These are phyloP conservation scores for Coemansia sp. DNA, from an alignment of 371 early-diverging fungal species.

Conservation along the genomic window DNA sequence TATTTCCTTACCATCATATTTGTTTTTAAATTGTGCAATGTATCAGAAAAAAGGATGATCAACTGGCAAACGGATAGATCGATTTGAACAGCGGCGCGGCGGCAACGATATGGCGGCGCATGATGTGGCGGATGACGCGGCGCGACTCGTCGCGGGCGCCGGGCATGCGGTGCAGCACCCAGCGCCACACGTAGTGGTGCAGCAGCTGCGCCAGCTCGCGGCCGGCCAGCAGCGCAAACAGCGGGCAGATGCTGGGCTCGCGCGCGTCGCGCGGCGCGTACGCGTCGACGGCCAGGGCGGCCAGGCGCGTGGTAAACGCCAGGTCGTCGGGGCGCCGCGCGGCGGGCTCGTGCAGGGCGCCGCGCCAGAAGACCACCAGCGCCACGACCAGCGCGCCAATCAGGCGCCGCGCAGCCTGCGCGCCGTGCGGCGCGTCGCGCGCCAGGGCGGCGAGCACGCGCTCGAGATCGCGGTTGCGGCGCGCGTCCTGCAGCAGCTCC, in stretches of 20 bases:
- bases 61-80: neutral
- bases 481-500: conserved; percentile 38
- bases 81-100: conserved; percentile 31
- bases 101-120: conserved; percentile 34
- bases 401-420: conserved; percentile 10
- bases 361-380: conserved; percentile 43
- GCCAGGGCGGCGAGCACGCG: conserved; percentile 13
- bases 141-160: conserved; percentile 36
- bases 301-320: conserved; percentile 27
- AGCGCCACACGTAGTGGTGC: conserved; percentile 45
- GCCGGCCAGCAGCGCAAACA: conserved; percentile 30
- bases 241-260: conserved; percentile 7
- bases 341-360: conserved; percentile 36
- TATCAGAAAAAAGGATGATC: too few species aligned
- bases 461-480: conserved; percentile 32
- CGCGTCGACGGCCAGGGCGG: conserved; percentile 15
- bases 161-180: conserved; percentile 39
- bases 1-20: too few species aligned
- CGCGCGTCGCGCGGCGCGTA: conserved; percentile 4
- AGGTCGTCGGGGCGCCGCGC: conserved; percentile 23
- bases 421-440: conserved; percentile 4
- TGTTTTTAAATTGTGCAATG: too few species aligned
- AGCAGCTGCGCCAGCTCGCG: conserved; percentile 34
- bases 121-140: conserved; percentile 20
- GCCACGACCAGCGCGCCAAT: conserved; percentile 35